A percentile compares a stretch with the other conserved stretches of the same genome.
Conservation (phyloP, 2,329 filamentous ascomycete species). For the Ophiocordyceps unilateralis region DNA sequence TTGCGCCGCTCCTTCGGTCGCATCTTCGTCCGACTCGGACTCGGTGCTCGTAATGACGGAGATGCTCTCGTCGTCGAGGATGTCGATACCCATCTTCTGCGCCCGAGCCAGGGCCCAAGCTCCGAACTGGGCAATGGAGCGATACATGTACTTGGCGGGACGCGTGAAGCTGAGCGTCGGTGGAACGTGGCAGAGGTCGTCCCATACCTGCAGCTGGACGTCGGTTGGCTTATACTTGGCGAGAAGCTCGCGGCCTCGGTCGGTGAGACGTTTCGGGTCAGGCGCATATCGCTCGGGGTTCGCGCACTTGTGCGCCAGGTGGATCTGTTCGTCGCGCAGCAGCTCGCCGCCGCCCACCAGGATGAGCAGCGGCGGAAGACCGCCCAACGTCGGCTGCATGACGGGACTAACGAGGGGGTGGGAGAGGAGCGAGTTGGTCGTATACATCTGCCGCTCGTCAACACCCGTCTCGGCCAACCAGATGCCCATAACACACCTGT, state of each 20-base stretch:
- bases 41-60: conserved; percentile 53
- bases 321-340: conserved; percentile 86
- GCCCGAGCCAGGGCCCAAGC: conserved; percentile 79
- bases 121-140: conserved; percentile 80
- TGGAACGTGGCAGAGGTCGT: conserved; percentile 81
- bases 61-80: conserved; percentile 60
- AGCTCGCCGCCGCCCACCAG: conserved; percentile 79
- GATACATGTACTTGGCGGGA: conserved; percentile 94
- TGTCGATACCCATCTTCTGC: conserved; percentile 65
- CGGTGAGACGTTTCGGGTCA: conserved; percentile 42
- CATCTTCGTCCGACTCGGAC: conserved; percentile 13
- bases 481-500: conserved; percentile 37
- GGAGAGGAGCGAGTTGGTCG: conserved; percentile 67
- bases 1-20: conserved; percentile 8
- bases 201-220: conserved; percentile 91
- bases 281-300: conserved; percentile 65
- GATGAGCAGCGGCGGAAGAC: conserved; percentile 73
- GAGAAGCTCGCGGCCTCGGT: conserved; percentile 41
- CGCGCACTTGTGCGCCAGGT: conserved; percentile 85
- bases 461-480: no score
- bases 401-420: conserved; percentile 85
- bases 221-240: conserved; percentile 64
- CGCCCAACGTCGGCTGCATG: conserved; percentile 75
- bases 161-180: conserved; percentile 88
- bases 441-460: conserved; percentile 36